Conservation (phyloP, 2,329 filamentous ascomycete species). For the Trichoderma gracile region DNA sequence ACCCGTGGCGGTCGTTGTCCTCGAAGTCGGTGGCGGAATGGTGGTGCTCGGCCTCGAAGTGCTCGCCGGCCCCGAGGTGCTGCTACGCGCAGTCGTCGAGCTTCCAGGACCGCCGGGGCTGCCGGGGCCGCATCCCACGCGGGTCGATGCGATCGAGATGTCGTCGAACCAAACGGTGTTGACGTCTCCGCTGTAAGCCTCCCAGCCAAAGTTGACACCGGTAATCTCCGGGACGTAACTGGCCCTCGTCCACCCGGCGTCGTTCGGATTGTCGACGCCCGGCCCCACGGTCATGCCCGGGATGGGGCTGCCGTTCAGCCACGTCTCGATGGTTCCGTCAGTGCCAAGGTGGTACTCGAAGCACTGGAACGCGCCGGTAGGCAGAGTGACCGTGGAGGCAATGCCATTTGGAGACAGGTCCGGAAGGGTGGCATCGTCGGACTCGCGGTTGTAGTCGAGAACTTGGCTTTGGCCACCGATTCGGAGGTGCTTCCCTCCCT, state of each 20-base stretch:
- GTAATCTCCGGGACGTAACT: constrained; percentile 4
- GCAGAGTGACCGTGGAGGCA: constrained; percentile 15
- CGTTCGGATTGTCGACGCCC: constrained; percentile 9
- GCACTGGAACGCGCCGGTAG: constrained; percentile 20
- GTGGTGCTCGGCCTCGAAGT: constrained; percentile 19
- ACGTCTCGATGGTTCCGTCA: constrained; percentile 18
- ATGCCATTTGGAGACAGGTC: constrained; percentile 20
- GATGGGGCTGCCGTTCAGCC: constrained; percentile 13
- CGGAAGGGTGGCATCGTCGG: constrained; percentile 19
- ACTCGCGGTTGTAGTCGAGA: constrained; percentile 23
- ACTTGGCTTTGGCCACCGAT: constrained; percentile 19
- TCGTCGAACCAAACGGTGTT: constrained; percentile 22
- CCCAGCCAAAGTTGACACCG: constrained; percentile 23
- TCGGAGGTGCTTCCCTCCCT: constrained; percentile 7
- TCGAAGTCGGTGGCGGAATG: constrained; percentile 17
- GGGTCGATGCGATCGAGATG: constrained; percentile 6
- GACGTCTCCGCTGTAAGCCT: constrained; percentile 19
- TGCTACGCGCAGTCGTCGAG: constrained; percentile 9
- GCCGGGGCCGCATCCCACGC: constrained; percentile 17
- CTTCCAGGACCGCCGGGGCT: neutral
- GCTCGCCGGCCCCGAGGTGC: neutral
- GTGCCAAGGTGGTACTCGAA: constrained; percentile 19
- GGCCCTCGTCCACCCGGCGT: constrained; percentile 15
- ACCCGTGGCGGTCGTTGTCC: constrained; percentile 1
- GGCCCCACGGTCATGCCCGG: constrained; percentile 17